Conservation (phyloP, 352 stramenopile genomes). For the Phytophthora ramorum region DNA sequence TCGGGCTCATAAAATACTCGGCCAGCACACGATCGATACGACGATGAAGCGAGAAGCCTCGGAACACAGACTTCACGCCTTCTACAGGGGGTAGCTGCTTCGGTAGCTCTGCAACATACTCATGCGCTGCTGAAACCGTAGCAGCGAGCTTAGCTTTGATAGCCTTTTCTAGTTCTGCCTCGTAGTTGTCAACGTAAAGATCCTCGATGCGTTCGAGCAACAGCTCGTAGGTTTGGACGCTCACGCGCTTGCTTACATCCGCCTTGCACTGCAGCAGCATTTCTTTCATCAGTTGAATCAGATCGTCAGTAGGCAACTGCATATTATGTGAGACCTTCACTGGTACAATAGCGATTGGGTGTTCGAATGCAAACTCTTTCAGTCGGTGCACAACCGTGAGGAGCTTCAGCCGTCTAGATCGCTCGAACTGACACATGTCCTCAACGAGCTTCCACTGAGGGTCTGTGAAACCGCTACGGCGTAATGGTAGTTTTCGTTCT, state of each 20-base stretch:
- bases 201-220: conserved; percentile 8
- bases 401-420: conserved; percentile 1
- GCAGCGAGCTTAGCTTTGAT: neutral
- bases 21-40: conserved; percentile 11
- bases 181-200: neutral
- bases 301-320: neutral
- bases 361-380: conserved; percentile 5
- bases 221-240: neutral
- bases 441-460: conserved; percentile 6
- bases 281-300: neutral
- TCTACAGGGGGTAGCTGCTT: neutral
- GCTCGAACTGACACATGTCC: conserved; percentile 8
- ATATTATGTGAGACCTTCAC: too few relatives aligned
- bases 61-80: conserved; percentile 5
- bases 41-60: conserved; percentile 10
- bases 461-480: neutral
- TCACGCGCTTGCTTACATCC: neutral
- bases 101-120: neutral
- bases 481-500: neutral
- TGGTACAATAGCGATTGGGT: too few relatives aligned
- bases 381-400: conserved; percentile 11
- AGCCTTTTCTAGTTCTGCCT: neutral
- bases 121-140: neutral
- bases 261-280: neutral
- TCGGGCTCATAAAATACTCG: conserved; percentile 1